Percentiles rank a stretch among this genome's conserved stretches.
Evolutionary conservation across 163 green algal genomes (phyloP).

Genomic region (Volvox carteri): DNA sequence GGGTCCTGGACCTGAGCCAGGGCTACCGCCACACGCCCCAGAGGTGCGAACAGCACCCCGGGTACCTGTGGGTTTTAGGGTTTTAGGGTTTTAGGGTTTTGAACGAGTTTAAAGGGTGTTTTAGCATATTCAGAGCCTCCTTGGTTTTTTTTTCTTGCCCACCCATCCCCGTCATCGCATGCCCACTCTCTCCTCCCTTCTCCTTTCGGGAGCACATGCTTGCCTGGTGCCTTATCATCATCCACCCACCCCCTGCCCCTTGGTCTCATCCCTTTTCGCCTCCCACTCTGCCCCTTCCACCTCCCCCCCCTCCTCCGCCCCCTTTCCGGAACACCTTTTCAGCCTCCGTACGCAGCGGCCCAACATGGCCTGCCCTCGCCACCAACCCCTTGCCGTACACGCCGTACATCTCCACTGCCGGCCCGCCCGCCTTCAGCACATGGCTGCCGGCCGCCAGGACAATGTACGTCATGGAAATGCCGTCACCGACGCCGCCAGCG

Average conservation of each 20-base stretch:
- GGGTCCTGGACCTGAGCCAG: conserved; percentile 7
- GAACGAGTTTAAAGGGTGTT: too few relatives aligned
- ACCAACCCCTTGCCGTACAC: background rate
- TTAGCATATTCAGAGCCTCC: too few relatives aligned
- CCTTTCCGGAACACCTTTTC: background rate
- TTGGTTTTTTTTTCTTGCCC: too few relatives aligned
- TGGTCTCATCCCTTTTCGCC: too few relatives aligned
- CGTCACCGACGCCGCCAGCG: background rate
- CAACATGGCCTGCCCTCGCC: background rate
- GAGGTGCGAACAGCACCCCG: background rate
- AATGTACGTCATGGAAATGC: background rate
- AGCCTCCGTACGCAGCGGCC: background rate
- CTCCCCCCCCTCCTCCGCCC: too few relatives aligned
- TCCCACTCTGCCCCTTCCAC: too few relatives aligned
- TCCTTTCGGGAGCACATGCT: too few relatives aligned
- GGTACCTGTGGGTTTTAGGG: conserved; percentile 8
- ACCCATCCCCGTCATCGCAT: too few relatives aligned
- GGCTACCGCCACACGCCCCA: background rate
- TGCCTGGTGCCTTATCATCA: too few relatives aligned
- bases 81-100: background rate
- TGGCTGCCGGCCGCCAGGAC: background rate
- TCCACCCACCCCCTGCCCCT: too few relatives aligned
- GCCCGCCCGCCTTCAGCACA: background rate
- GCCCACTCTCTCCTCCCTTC: too few relatives aligned
- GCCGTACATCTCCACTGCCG: background rate